These are phyloP conservation scores for Oligophagozyma castellii DNA, from an alignment of 1,139 yeast genomes.

Conservation along the genomic window DNA sequence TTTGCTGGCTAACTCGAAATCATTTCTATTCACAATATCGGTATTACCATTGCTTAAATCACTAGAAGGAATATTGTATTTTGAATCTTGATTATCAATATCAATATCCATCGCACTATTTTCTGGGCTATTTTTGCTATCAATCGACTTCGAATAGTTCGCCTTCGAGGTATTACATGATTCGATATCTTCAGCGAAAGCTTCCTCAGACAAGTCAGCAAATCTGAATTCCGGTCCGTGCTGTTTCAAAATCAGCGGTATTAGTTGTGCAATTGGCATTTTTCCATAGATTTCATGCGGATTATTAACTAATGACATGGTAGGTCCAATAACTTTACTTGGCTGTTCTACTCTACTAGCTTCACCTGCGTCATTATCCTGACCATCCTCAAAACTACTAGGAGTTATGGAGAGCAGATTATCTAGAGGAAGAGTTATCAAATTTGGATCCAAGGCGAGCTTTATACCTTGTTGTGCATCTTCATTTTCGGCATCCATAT, in stretches of 20 bases:
- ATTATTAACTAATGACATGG: conserved; percentile 13
- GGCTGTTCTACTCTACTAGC: conserved; percentile 3
- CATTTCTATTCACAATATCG: conserved; percentile 5
- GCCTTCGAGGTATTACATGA: conserved; percentile 3
- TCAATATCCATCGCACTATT: conserved; percentile 10
- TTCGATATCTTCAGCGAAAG: conserved; percentile 33
- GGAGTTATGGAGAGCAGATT: neutral
- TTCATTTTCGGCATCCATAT: too few relatives aligned
- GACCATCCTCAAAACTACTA: neutral
- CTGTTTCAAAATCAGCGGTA: conserved; percentile 21
- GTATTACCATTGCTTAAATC: conserved; percentile 3
- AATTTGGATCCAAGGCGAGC: conserved; percentile 21
- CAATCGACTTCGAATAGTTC: conserved; percentile 5
- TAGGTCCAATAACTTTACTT: conserved; percentile 4
- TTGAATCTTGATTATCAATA: conserved; percentile 5
- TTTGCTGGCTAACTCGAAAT: conserved; percentile 2
- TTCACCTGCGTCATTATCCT: neutral
- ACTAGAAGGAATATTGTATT: conserved; percentile 5
- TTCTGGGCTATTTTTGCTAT: conserved; percentile 4
- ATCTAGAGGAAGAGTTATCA: conserved; percentile 10
- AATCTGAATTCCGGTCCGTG: conserved; percentile 20
- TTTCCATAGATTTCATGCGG: conserved; percentile 22
- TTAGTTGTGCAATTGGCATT: conserved; percentile 20
- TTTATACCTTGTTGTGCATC: conserved; percentile 25
- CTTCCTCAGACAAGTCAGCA: conserved; percentile 39